Evolutionary conservation across 2,329 filamentous ascomycete species (phyloP), one percentile per base, ranked within the genome.

Genomic region (Curvularia eragrostidis): DNA sequence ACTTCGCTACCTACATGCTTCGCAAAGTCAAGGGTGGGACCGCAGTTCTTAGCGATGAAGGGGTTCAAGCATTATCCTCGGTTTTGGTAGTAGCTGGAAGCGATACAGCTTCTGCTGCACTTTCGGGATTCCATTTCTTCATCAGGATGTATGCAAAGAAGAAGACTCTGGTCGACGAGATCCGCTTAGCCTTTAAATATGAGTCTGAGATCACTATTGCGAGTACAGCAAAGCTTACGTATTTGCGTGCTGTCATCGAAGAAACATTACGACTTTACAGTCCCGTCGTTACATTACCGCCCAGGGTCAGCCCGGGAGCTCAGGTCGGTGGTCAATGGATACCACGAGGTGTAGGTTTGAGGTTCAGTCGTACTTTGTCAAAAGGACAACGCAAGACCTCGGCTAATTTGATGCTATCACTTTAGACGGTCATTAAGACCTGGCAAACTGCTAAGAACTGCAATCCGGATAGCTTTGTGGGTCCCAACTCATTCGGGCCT

Each of bases 271-370:
- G 48, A 51, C 23, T 51, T 21, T 42, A 51, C n/a, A 13, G 3
- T 19, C 36, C 48, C 15, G 36, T 15, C n/a, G 9, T 19, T 30
- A 19, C 23, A 30, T 21, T 21, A 21, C 38, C 36, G 7, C 48
- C 48, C 7, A 30, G 38, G 15, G 38, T 51, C 24, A 21, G 23
- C n/a, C 48, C 48, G 4, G 48, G 48, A 7, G 48, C 23, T 21
- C 24, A 42, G 23, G 48, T 42, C n/a, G 15, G 21, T 19, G 38
- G 48, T 13, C 36, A 32, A 21, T 51, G 24, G 23, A 42, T 51
- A 30, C 48, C 48, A 30, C 23, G 24, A 51, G 48, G 48, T 42
- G 38, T 51, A 51, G 42, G 48, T 49, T 36, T 13, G 30, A 21
- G 19, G n/a, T n/a, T n/a, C n/a, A n/a, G n/a, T n/a, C n/a, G n/a